A percentile compares a stretch with the other conserved stretches of the same genome.
phyloP scores from a whole-genome alignment of 1,284 basidiomycete genomes.

The Trametes sp. region DNA sequence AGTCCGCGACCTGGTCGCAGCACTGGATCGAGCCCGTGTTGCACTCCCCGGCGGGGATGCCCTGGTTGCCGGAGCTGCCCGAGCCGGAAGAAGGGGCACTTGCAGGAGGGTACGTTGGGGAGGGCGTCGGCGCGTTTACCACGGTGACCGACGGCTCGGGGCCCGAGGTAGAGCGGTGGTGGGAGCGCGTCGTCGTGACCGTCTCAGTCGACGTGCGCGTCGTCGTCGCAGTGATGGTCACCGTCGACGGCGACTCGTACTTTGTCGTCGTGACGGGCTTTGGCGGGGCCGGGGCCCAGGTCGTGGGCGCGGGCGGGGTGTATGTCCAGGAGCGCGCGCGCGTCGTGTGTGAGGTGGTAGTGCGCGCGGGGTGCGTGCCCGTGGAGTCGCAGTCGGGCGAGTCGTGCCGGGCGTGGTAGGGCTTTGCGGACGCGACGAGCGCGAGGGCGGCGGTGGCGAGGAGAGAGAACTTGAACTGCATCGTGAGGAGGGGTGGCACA shows the following conservation, averaged over 20 bases:
- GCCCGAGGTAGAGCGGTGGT: neutral
- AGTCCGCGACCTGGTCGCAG: slow-evolving; percentile 23
- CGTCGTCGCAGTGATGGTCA: slow-evolving; percentile 12
- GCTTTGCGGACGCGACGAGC: slow-evolving; percentile 19
- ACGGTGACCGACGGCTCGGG: neutral
- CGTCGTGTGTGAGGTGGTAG: slow-evolving; percentile 6
- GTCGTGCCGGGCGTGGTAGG: too few relatives aligned
- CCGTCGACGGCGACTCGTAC: slow-evolving; percentile 14
- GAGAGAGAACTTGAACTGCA: slow-evolving; percentile 22
- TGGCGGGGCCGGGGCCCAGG: neutral
- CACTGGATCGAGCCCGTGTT: slow-evolving; percentile 29
- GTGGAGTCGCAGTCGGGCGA: slow-evolving; percentile 7
- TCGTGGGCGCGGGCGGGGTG: slow-evolving; percentile 6
- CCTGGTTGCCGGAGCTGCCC: neutral
- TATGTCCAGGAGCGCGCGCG: slow-evolving; percentile 2
- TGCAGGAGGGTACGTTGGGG: neutral
- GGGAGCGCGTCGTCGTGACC: slow-evolving; percentile 5
- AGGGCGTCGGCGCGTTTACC: neutral
- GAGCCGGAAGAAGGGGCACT: neutral
- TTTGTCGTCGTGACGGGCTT: slow-evolving; percentile 10
- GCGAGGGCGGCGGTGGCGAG: slow-evolving; percentile 17
- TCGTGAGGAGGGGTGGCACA: neutral
- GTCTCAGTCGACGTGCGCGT: slow-evolving; percentile 12
- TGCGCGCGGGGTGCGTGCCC: slow-evolving; percentile 3
- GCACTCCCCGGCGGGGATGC: slow-evolving; percentile 19